Evolutionary conservation across 176 grass and related monocot genomes (phyloP).

Genomic region (Hyparrhenia diplandra): DNA sequence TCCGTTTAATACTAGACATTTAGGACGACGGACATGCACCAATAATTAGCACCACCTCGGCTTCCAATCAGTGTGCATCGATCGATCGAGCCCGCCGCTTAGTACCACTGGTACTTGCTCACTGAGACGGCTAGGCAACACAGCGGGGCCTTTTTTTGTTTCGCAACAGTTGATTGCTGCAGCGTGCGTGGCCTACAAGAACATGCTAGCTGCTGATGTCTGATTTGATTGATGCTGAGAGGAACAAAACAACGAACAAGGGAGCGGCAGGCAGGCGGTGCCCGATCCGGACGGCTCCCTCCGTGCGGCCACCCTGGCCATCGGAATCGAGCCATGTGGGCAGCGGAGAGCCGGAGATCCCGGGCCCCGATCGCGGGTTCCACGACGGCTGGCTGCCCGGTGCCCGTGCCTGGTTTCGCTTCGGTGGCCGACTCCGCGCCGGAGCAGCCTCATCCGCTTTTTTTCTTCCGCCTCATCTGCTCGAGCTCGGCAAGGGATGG

Average conservation of each 20-base stretch:
- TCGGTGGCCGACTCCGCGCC: constrained; percentile 45
- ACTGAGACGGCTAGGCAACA: too few relatives aligned
- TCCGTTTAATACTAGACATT: background rate
- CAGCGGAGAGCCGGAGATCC: background rate
- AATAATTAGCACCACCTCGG: constrained; percentile 26
- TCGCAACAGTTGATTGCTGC: background rate
- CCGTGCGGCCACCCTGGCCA: background rate
- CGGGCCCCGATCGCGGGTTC: background rate
- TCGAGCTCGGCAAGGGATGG: background rate
- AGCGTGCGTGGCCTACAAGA: background rate
- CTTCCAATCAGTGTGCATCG: background rate
- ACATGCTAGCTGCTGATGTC: background rate
- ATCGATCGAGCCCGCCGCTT: background rate
- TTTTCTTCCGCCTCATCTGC: background rate
- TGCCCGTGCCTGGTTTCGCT: background rate
- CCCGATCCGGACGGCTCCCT: background rate
- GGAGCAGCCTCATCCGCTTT: constrained; percentile 41
- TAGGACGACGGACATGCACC: background rate
- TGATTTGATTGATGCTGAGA: background rate
- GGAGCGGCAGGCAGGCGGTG: background rate
- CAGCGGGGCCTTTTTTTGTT: background rate
- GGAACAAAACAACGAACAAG: background rate
- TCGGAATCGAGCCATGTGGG: constrained; percentile 1
- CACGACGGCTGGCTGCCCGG: background rate
- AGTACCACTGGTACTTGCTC: background rate